Percentiles rank a stretch among this genome's conserved stretches.
Conservation (phyloP, 164 flowering plant genomes). For the Magnolia changhungtana region DNA sequence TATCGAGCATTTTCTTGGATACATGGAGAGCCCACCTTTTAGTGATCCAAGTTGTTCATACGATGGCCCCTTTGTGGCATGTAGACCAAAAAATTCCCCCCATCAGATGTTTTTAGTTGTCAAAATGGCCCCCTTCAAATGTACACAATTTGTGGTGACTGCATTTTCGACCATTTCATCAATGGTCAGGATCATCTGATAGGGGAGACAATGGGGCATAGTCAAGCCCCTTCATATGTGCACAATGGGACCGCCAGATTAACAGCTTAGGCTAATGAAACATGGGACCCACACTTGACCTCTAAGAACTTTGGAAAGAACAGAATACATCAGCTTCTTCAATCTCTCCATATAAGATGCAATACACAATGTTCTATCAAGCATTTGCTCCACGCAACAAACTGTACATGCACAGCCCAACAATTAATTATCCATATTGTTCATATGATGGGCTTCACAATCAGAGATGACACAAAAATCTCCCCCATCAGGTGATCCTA, state of each 20-base stretch:
- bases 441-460: too few relatives aligned
- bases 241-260: neutral
- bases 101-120: too few relatives aligned
- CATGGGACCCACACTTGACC: constrained; percentile 71
- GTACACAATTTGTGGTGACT: too few relatives aligned
- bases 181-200: too few relatives aligned
- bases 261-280: neutral
- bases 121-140: too few relatives aligned
- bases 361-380: neutral
- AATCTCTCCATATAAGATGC: neutral
- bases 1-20: neutral
- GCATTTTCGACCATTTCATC: too few relatives aligned
- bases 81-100: neutral
- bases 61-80: neutral
- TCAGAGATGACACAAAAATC: neutral
- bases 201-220: too few relatives aligned
- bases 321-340: constrained; percentile 24
- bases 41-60: neutral
- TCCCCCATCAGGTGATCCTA: neutral
- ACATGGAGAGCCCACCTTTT: neutral
- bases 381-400: neutral
- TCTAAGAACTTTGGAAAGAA: constrained; percentile 59
- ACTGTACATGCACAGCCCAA: neutral
- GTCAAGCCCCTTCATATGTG: too few relatives aligned
- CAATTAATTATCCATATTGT: neutral